A percentile compares a stretch with the other conserved stretches of the same genome.
Conservation (phyloP, 352 stramenopile genomes). For the Phytophthora uliginosa region DNA sequence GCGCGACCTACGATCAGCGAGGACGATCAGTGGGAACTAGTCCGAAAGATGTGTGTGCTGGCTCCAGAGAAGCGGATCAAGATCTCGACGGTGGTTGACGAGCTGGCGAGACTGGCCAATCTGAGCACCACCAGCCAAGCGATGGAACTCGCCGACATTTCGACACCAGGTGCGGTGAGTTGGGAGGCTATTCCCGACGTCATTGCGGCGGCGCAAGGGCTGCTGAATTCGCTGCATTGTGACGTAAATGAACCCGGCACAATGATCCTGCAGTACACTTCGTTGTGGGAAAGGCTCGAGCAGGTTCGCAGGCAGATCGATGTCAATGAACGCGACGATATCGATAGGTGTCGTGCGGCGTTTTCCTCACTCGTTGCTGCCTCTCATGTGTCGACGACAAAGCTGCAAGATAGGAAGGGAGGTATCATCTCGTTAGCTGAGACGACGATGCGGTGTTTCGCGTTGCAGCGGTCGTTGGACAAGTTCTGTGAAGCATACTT, state of each 20-base stretch:
- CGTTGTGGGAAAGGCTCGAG: neutral
- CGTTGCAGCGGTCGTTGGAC: neutral
- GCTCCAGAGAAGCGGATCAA: neutral
- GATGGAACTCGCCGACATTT: neutral
- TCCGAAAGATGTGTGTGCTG: neutral
- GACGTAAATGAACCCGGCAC: neutral
- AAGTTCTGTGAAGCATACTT: neutral
- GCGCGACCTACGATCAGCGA: neutral
- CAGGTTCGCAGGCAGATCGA: neutral
- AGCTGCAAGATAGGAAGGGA: neutral
- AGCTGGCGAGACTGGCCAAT: neutral
- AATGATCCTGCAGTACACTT: neutral
- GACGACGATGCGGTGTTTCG: slow-evolving; percentile 1
- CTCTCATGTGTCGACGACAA: neutral
- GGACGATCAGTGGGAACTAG: neutral
- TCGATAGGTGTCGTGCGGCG: neutral
- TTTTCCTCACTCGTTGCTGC: neutral
- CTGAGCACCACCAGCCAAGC: neutral
- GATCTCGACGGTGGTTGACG: slow-evolving; percentile 3
- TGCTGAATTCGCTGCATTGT: neutral
- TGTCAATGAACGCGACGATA: neutral
- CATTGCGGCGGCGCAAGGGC: neutral
- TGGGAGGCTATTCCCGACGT: neutral
- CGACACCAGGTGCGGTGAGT: neutral
- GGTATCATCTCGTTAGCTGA: neutral